phyloP scores from a whole-genome alignment of 1,284 basidiomycete species.

The Boletus smithii region DNA sequence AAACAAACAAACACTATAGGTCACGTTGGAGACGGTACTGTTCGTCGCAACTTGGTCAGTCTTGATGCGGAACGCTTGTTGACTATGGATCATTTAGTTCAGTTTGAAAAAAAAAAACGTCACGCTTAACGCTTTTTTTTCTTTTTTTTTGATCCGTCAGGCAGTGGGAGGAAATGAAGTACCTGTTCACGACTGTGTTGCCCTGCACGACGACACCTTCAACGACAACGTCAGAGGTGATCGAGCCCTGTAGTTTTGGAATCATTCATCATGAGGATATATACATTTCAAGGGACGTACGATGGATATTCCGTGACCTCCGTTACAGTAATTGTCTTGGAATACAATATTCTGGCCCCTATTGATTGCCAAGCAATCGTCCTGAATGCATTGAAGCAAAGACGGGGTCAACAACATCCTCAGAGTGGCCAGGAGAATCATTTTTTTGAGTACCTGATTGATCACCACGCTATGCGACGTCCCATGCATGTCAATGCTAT shows the following conservation, averaged over 20 bases:
- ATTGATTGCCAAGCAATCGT: conserved; percentile 65
- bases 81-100: conserved; percentile 26
- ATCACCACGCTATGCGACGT: not conserved
- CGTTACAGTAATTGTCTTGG: conserved; percentile 49
- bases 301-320: conserved; percentile 61
- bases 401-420: conserved; percentile 2
- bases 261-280: not conserved
- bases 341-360: conserved; percentile 54
- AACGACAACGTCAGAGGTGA: conserved; percentile 45
- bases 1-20: conserved; percentile 33
- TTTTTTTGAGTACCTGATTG: not conserved
- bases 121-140: too few relatives aligned
- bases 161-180: not conserved
- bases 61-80: conserved; percentile 49
- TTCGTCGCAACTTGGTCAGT: conserved; percentile 39
- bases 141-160: not conserved
- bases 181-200: conserved; percentile 49
- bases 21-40: conserved; percentile 41
- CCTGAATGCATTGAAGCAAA: too few relatives aligned
- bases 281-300: conserved; percentile 26
- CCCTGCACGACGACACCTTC: conserved; percentile 43
- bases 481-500: conserved; percentile 2
- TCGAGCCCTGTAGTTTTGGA: conserved; percentile 46
- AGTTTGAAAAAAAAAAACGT: not conserved
- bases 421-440: not conserved